phyloP scores from a whole-genome alignment of 2,329 filamentous ascomycete species.

The Fusarium temperatum region DNA sequence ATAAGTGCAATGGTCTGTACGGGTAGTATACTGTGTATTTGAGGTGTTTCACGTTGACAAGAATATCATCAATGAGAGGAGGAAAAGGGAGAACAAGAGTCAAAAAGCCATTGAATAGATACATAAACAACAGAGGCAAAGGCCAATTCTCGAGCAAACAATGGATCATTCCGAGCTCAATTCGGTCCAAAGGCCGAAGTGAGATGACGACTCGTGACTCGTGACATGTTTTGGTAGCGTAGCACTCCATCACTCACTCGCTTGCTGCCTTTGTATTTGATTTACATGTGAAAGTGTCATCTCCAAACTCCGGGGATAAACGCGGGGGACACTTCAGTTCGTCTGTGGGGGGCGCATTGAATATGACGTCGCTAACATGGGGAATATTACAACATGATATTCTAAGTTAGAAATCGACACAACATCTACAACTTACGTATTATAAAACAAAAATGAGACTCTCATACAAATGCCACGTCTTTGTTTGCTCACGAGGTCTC shows the following conservation, averaged over 20 bases:
- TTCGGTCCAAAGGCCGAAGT: slow-evolving; percentile 34
- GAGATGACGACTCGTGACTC: slow-evolving; percentile 37
- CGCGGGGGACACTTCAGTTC: slow-evolving; percentile 4
- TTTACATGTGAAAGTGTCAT: slow-evolving; percentile 42
- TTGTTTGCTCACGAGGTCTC: neutral
- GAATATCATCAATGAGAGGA: neutral
- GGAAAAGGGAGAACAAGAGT: neutral
- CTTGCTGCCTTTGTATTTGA: slow-evolving; percentile 2
- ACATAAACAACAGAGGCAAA: neutral
- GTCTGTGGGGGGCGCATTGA: slow-evolving; percentile 4
- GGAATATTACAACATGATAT: neutral
- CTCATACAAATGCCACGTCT: neutral
- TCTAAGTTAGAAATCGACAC: neutral
- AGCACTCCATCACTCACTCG: neutral
- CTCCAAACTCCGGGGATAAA: slow-evolving; percentile 17
- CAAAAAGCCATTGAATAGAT: neutral
- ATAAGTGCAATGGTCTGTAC: neutral
- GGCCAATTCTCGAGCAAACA: neutral
- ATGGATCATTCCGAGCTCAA: slow-evolving; percentile 19
- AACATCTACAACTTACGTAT: neutral
- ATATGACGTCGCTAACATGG: slow-evolving; percentile 24
- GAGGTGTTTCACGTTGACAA: neutral
- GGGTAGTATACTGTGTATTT: neutral
- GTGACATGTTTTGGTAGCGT: slow-evolving; percentile 24
- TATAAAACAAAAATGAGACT: neutral